Percentiles rank a stretch among this genome's conserved stretches.
Conservation (phyloP, 495 filamentous ascomycete species). For the Xylaria cubensis region DNA sequence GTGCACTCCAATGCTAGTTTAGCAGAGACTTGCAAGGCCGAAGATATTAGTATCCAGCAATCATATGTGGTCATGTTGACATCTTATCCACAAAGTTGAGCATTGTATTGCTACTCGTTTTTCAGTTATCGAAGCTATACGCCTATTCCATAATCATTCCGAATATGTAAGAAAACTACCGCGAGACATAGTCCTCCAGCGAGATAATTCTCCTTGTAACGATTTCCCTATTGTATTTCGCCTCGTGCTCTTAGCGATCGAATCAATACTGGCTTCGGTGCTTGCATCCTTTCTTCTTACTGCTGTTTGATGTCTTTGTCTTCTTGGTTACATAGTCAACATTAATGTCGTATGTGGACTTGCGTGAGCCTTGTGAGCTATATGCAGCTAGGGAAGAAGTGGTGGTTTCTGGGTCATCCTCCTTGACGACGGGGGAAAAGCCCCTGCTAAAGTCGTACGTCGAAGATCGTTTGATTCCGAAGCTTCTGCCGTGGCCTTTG, state of each 20-base stretch:
- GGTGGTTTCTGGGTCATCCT: constrained; percentile 27
- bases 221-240: not conserved
- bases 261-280: constrained; percentile 34
- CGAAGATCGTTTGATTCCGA: constrained; percentile 34
- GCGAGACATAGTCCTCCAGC: not conserved
- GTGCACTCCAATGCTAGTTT: not conserved
- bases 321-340: constrained; percentile 38
- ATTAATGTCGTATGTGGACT: constrained; percentile 34
- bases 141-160: not conserved
- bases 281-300: constrained; percentile 45
- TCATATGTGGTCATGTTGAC: not conserved
- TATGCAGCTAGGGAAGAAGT: constrained; percentile 32
- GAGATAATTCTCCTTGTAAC: not conserved
- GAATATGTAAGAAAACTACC: not conserved
- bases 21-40: not conserved
- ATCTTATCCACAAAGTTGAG: not conserved
- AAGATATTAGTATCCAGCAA: not conserved
- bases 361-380: constrained; percentile 31
- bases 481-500: constrained; percentile 36
- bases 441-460: constrained; percentile 34
- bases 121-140: not conserved
- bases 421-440: constrained; percentile 36
- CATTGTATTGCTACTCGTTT: not conserved
- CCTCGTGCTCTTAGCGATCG: not conserved
- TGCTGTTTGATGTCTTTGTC: constrained; percentile 33